phyloP scores from a whole-genome alignment of 2,329 filamentous ascomycete species.

The Ophiocordyceps camponoti-floridani region DNA sequence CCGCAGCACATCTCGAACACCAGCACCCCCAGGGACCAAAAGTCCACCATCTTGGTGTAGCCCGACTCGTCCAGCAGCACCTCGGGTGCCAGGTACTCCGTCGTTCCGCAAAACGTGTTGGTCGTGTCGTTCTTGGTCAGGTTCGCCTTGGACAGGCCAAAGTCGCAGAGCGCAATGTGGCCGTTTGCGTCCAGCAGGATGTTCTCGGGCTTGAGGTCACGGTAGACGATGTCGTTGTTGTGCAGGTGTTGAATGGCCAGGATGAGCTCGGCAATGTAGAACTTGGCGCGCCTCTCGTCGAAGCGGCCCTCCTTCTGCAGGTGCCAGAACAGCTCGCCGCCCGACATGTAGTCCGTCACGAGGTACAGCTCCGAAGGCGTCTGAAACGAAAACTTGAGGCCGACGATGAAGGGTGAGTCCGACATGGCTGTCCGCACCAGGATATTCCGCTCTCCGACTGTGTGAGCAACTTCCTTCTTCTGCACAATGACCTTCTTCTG shows the following conservation, averaged over 20 bases:
- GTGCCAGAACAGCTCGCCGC: slow-evolving; percentile 97
- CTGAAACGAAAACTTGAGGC: slow-evolving; percentile 96
- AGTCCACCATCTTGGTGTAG: slow-evolving; percentile 99
- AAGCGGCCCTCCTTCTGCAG: slow-evolving; percentile 93
- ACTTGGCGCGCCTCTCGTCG: slow-evolving; percentile 86
- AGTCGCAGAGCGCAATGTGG: slow-evolving; percentile 94
- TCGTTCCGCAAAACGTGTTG: slow-evolving; percentile 97
- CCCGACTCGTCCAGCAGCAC: slow-evolving; percentile 90
- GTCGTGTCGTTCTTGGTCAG: slow-evolving; percentile 94
- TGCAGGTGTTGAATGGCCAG: slow-evolving; percentile 89
- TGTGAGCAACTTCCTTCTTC: slow-evolving; percentile 98
- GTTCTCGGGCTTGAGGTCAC: slow-evolving; percentile 94
- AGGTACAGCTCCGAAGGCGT: slow-evolving; percentile 91
- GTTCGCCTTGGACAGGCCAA: slow-evolving; percentile 93
- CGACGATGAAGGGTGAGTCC: slow-evolving; percentile 94
- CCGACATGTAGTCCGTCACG: slow-evolving; percentile 99
- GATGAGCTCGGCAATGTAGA: slow-evolving; percentile 97
- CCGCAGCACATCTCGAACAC: slow-evolving; percentile 99
- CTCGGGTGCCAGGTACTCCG: slow-evolving; percentile 90
- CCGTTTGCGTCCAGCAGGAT: slow-evolving; percentile 93
- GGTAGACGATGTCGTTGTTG: slow-evolving; percentile 93
- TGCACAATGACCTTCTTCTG: slow-evolving; percentile 99
- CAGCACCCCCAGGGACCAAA: slow-evolving; percentile 93
- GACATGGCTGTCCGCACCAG: slow-evolving; percentile 89
- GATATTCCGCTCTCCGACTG: slow-evolving; percentile 91